Percentiles rank a stretch among this genome's conserved stretches.
phyloP scores from a whole-genome alignment of 805 yeast genomes.

The Metschnikowia kofuensis region DNA sequence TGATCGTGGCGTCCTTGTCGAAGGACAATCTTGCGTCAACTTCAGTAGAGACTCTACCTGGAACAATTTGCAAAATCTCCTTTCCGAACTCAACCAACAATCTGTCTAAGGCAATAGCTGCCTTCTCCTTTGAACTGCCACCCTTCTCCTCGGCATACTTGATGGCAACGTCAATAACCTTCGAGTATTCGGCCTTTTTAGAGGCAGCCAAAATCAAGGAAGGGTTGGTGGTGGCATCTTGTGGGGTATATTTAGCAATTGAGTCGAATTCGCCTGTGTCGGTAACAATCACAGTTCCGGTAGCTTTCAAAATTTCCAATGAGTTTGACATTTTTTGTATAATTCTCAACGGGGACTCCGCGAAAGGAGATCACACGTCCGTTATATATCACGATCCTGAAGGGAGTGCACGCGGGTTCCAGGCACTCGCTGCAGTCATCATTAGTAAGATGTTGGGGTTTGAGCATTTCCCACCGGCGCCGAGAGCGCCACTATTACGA shows the following conservation, averaged over 20 bases:
- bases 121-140: constrained; percentile 60
- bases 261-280: constrained; percentile 99
- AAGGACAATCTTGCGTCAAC: constrained; percentile 98
- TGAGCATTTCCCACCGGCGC: constrained; percentile 1
- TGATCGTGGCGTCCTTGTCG: constrained; percentile 89
- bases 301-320: constrained; percentile 86
- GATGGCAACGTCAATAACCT: constrained; percentile 87
- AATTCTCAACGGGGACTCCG: background rate
- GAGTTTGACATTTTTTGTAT: constrained; percentile 48
- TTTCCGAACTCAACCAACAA: constrained; percentile 94
- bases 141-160: constrained; percentile 75
- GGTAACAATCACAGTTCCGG: constrained; percentile 96
- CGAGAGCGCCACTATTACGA: constrained; percentile 3
- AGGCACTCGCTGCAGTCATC: constrained; percentile 15
- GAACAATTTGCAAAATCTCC: constrained; percentile 89
- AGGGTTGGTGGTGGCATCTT: constrained; percentile 99
- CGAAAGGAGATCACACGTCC: constrained; percentile 4
- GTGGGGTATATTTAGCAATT: constrained; percentile 96
- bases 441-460: constrained; percentile 6
- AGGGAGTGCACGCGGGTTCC: constrained; percentile 7
- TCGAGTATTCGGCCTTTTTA: constrained; percentile 83
- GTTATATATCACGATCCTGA: constrained; percentile 4
- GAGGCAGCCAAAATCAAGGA: constrained; percentile 95
- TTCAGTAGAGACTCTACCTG: constrained; percentile 99
- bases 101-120: constrained; percentile 82